Conservation (phyloP, 2,329 filamentous ascomycete species). For the Ascochyta rabiei region DNA sequence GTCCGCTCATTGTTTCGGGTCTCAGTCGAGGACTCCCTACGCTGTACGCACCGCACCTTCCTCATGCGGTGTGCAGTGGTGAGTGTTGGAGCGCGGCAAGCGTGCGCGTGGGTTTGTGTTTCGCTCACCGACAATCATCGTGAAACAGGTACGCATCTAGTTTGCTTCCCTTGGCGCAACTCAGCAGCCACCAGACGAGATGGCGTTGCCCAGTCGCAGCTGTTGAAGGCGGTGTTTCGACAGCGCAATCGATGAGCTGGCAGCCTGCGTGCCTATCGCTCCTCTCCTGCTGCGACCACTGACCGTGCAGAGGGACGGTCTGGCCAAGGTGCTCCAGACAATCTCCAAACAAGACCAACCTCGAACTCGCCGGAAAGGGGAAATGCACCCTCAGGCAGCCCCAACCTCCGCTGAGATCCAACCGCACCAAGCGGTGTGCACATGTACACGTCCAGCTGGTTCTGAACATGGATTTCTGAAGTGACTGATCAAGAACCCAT, state of each 20-base stretch:
- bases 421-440: slow-evolving; percentile 8
- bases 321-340: slow-evolving; percentile 13
- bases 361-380: slow-evolving; percentile 7
- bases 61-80: slow-evolving; percentile 13
- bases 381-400: slow-evolving; percentile 9
- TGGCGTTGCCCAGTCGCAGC: slow-evolving; percentile 7
- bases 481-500: background rate
- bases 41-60: slow-evolving; percentile 11
- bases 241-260: slow-evolving; percentile 9
- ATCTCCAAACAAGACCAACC: slow-evolving; percentile 18
- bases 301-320: slow-evolving; percentile 1
- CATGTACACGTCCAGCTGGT: slow-evolving; percentile 9
- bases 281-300: background rate
- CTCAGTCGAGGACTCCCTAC: background rate
- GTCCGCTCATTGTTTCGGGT: slow-evolving; percentile 9
- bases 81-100: slow-evolving; percentile 14
- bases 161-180: slow-evolving; percentile 4
- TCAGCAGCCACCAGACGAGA: slow-evolving; percentile 6
- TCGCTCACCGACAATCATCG: slow-evolving; percentile 18
- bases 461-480: background rate
- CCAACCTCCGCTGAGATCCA: slow-evolving; percentile 4
- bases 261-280: slow-evolving; percentile 3
- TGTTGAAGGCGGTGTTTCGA: slow-evolving; percentile 3
- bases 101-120: slow-evolving; percentile 9
- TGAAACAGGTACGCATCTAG: slow-evolving; percentile 17